These are phyloP conservation scores for Eutrema yunnanense DNA, from an alignment of 345 rosid genomes.

Conservation along the genomic window DNA sequence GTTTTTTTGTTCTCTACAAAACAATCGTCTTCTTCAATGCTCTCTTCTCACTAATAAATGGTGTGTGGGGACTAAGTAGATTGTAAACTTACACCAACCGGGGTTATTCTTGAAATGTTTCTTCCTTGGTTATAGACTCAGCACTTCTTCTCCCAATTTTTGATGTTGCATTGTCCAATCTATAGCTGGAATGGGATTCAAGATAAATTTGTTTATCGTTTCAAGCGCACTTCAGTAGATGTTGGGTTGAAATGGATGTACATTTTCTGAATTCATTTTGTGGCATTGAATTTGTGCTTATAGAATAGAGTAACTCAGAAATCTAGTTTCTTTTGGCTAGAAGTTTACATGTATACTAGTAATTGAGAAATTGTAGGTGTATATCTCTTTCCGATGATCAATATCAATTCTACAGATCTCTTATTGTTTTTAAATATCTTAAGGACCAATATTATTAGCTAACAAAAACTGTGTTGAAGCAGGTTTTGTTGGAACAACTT, in stretches of 20 bases:
- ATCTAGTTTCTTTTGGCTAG: not conserved
- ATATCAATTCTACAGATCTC: not conserved
- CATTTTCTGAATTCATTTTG: not conserved
- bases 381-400: not conserved
- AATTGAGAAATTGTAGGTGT: not conserved
- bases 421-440: not conserved
- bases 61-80: not conserved
- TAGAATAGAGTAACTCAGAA: not conserved
- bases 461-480: not conserved
- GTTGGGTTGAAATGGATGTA: not conserved
- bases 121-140: not conserved
- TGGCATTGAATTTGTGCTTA: not conserved
- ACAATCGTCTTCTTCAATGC: not conserved
- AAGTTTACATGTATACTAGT: not conserved
- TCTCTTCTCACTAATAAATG: not conserved
- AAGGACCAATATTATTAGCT: not conserved
- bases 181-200: not conserved
- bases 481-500: conserved; percentile 88
- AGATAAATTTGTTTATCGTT: not conserved
- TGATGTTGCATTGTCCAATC: not conserved
- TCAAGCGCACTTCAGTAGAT: not conserved
- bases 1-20: not conserved
- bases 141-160: not conserved
- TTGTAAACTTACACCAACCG: not conserved
- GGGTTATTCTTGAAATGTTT: not conserved